These are phyloP conservation scores for Phytophthora agathidicida DNA, from an alignment of 352 stramenopile genomes.

Conservation along the genomic window DNA sequence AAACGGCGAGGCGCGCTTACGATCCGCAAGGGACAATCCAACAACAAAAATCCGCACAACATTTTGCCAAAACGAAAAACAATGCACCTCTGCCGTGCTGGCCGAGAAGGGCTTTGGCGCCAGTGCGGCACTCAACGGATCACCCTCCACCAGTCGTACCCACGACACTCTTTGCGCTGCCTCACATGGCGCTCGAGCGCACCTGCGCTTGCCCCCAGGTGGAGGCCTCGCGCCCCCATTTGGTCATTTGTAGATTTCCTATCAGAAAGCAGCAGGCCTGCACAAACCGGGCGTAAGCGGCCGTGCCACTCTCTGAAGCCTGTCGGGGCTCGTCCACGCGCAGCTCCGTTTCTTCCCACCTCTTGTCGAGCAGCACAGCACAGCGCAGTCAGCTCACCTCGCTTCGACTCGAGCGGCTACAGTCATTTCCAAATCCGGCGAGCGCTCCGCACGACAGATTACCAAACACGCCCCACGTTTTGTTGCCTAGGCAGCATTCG, in stretches of 20 bases:
- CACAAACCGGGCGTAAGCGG: slow-evolving; percentile 10
- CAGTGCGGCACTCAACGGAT: slow-evolving; percentile 43
- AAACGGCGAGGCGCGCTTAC: slow-evolving; percentile 4
- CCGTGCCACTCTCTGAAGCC: slow-evolving; percentile 29
- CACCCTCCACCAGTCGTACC: slow-evolving; percentile 27
- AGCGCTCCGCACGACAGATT: slow-evolving; percentile 50
- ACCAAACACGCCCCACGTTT: slow-evolving; percentile 36
- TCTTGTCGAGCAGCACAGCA: slow-evolving; percentile 7
- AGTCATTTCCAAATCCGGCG: slow-evolving; percentile 50
- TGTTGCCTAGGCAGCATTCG: slow-evolving; percentile 40
- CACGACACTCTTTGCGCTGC: slow-evolving; percentile 13
- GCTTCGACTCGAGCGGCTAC: neutral
- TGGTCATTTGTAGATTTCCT: slow-evolving; percentile 33
- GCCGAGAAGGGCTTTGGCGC: slow-evolving; percentile 11
- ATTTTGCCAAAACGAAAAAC: slow-evolving; percentile 7
- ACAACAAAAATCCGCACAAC: slow-evolving; percentile 18
- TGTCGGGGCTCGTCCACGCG: slow-evolving; percentile 21
- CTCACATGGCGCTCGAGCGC: slow-evolving; percentile 21
- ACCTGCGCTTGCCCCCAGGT: slow-evolving; percentile 22
- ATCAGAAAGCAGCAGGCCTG: slow-evolving; percentile 11
- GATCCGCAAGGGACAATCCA: slow-evolving; percentile 12
- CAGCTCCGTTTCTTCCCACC: slow-evolving; percentile 28
- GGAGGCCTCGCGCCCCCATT: slow-evolving; percentile 4
- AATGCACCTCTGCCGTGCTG: slow-evolving; percentile 16
- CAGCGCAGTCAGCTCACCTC: slow-evolving; percentile 24